A percentile compares a stretch with the other conserved stretches of the same genome.
Conservation (phyloP, 139 green algal genomes). For the Closterium sp. region DNA sequence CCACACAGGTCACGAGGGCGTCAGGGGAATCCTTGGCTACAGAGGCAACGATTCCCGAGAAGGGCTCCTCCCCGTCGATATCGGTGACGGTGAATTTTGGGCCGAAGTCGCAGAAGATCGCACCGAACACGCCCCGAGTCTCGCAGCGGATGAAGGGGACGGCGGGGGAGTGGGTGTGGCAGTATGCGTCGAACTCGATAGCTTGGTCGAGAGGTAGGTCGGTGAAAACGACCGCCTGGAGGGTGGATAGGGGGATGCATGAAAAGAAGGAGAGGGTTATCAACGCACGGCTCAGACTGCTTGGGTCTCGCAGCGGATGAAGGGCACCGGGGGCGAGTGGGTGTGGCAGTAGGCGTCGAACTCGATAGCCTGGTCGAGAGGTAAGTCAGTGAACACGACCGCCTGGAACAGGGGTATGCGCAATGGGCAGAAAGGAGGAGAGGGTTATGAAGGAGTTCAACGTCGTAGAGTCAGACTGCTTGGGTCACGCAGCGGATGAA, state of each 20-base stretch:
- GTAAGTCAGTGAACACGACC: too few relatives aligned
- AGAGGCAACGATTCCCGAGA: slow-evolving; percentile 88
- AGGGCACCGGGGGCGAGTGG: slow-evolving; percentile 64
- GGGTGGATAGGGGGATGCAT: too few relatives aligned
- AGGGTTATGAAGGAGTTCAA: too few relatives aligned
- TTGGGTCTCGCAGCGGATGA: slow-evolving; percentile 77
- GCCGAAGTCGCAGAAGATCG: slow-evolving; percentile 96
- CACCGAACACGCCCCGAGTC: slow-evolving; percentile 87
- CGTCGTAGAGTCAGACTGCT: slow-evolving; percentile 71
- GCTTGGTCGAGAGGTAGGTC: not conserved
- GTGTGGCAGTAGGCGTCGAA: slow-evolving; percentile 79
- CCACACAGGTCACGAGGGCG: slow-evolving; percentile 90
- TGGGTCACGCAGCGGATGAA: slow-evolving; percentile 82
- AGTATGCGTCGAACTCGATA: not conserved
- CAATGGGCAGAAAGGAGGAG: too few relatives aligned
- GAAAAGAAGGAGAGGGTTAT: too few relatives aligned
- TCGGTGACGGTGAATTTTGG: slow-evolving; percentile 82
- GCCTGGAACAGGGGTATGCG: too few relatives aligned
- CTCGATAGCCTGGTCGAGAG: slow-evolving; percentile 54
- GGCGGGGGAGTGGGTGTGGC: slow-evolving; percentile 7
- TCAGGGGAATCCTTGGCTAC: slow-evolving; percentile 67
- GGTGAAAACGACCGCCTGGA: not conserved
- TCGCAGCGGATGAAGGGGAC: slow-evolving; percentile 87
- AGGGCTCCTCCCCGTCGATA: slow-evolving; percentile 78
- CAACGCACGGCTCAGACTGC: slow-evolving; percentile 69